A percentile compares a stretch with the other conserved stretches of the same genome.
Evolutionary conservation across 2,329 filamentous ascomycete species (phyloP).

Genomic region (Verticillium zaregamsianum): DNA sequence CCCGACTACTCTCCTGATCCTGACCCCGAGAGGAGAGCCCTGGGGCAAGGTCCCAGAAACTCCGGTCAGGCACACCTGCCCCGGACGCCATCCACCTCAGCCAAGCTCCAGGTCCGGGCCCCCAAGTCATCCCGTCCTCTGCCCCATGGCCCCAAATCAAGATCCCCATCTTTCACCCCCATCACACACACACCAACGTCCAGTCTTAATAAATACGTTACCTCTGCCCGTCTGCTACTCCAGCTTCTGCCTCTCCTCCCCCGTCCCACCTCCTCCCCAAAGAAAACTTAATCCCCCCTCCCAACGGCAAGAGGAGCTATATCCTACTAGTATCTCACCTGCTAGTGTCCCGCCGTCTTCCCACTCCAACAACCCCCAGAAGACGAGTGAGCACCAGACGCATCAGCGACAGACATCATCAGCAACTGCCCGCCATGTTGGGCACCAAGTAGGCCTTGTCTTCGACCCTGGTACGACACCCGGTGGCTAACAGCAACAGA

Average conservation of each 20-base stretch:
- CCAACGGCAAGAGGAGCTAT: neutral
- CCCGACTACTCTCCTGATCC: neutral
- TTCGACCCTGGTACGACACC: neutral
- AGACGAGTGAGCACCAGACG: neutral
- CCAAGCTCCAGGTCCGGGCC: neutral
- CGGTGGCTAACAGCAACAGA: slow-evolving; percentile 15
- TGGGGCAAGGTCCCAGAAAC: neutral
- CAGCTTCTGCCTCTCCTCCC: neutral
- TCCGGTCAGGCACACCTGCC: neutral
- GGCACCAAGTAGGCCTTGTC: neutral
- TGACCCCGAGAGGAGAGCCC: neutral
- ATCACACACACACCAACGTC: neutral
- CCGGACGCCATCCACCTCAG: neutral
- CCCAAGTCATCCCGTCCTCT: neutral
- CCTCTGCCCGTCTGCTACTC: neutral
- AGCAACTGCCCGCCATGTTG: neutral
- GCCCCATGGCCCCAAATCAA: neutral
- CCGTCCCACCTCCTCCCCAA: neutral
- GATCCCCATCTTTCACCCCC: neutral
- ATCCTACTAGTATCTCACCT: neutral
- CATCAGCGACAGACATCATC: neutral
- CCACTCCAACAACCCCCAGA: neutral
- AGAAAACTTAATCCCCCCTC: neutral
- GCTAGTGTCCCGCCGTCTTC: neutral
- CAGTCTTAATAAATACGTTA: neutral